These are phyloP conservation scores for Oldenlandia corymbosa DNA, from an alignment of 257 asterid species.

Conservation along the genomic window DNA sequence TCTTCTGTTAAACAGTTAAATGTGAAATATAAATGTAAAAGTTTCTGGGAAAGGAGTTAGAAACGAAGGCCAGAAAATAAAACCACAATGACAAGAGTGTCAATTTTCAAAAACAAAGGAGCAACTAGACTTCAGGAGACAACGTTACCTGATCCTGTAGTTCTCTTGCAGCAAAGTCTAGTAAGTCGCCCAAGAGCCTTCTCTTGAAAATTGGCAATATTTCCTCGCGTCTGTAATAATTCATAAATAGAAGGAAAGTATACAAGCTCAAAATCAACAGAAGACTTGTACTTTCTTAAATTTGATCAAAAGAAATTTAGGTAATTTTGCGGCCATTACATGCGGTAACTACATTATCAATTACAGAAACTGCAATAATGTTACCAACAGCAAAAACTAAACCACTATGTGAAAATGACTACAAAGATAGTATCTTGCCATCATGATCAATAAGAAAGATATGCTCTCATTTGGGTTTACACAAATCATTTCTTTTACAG, in stretches of 20 bases:
- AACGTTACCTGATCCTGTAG: conserved; percentile 80
- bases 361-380: not conserved
- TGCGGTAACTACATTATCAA: not conserved
- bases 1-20: too few relatives aligned
- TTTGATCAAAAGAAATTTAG: not conserved
- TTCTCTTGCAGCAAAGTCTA: conserved; percentile 96
- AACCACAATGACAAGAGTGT: conserved; percentile 16
- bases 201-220: conserved; percentile 88
- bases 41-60: not conserved
- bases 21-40: not conserved
- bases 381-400: not conserved
- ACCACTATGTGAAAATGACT: not conserved
- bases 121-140: conserved; percentile 15
- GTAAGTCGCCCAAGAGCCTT: conserved; percentile 86
- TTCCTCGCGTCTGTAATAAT: conserved; percentile 95
- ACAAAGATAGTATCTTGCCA: too few relatives aligned
- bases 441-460: too few relatives aligned
- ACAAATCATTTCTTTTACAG: too few relatives aligned
- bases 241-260: conserved; percentile 13
- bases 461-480: too few relatives aligned
- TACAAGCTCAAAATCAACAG: not conserved
- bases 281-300: not conserved
- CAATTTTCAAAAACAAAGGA: conserved; percentile 10
- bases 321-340: not conserved
- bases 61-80: not conserved